These are phyloP conservation scores for Chytriomyces confervae DNA, from an alignment of 192 early-diverging fungal species.

Conservation along the genomic window DNA sequence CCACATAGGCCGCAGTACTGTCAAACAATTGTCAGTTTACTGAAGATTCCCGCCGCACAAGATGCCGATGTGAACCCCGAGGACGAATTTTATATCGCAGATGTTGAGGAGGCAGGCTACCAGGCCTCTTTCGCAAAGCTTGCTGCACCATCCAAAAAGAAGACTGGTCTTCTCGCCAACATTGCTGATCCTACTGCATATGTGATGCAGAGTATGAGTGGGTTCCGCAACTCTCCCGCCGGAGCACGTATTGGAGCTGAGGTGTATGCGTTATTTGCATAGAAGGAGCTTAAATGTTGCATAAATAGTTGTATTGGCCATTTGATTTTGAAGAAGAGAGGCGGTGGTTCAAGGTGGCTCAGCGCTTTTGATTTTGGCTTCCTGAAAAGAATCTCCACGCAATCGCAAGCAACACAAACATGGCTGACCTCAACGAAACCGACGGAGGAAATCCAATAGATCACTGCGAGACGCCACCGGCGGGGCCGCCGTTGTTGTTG, in stretches of 20 bases:
- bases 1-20: conserved; percentile 57
- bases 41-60: conserved; percentile 64
- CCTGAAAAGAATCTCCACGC: too few relatives aligned
- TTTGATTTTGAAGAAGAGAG: too few relatives aligned
- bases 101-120: conserved; percentile 84
- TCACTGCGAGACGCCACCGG: too few relatives aligned
- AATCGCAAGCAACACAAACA: too few relatives aligned
- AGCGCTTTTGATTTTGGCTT: too few relatives aligned
- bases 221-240: conserved; percentile 1
- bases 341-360: too few relatives aligned
- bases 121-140: conserved; percentile 84
- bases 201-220: conserved; percentile 53
- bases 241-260: conserved; percentile 9
- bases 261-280: conserved; percentile 1
- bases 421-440: too few relatives aligned
- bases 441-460: too few relatives aligned
- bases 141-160: conserved; percentile 68
- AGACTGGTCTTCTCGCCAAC: conserved; percentile 68
- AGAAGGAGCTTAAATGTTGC: too few relatives aligned
- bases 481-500: too few relatives aligned
- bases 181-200: conserved; percentile 58
- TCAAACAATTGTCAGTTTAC: conserved; percentile 56
- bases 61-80: conserved; percentile 34
- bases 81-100: conserved; percentile 53
- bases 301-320: too few relatives aligned